Evolutionary conservation across 2,329 filamentous ascomycete species (phyloP), one percentile per base, ranked within the genome.

Genomic region (Penicillium sp.): DNA sequence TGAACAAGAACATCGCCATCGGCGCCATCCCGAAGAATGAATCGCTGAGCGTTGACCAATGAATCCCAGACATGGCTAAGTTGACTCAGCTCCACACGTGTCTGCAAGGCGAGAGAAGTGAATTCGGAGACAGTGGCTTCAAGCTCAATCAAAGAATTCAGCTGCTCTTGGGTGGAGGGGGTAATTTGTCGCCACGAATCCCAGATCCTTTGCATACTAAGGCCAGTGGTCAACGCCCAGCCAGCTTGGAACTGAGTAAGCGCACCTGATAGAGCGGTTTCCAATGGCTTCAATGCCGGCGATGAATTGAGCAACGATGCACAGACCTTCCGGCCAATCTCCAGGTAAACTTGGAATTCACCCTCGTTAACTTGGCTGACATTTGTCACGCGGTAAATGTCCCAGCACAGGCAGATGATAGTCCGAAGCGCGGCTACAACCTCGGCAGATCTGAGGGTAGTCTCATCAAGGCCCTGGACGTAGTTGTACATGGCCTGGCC

Each of bases 121-220:
- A 74, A 74, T 2, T 69, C 63, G 4, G 64, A 63, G n/a, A 68
- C 68, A 28, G 70, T 62, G 2, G 57, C 52, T 50, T 74, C 70
- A 27, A 75, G 50, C 14, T 74, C 67, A 33, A 72, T 56, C 42
- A 74, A 52, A 20, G 63, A 69, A 41, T 59, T 52, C 38, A 74
- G 52, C 49, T 73, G 69, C 6, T 58, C 54, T 46, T 66, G 59
- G 24, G 66, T 68, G 14, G 64, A 60, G 39, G 81, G 74, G 3
- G 79, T 81, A 10, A 64, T 64, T 28, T 91, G 89, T 47, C 88
- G 82, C 63, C 95, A 82, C 1, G 76, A 64, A 38, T 82, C 81
- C 92, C 92, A 95, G 5, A 95, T 78, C 8, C 75, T 69, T 65
- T 94, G 88, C 88, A 95, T 94, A 58, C 84, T 86, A 11, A 91